Evolutionary conservation across 805 yeast genomes (phyloP).

Genomic region (Crinitomyces ghanaensis): DNA sequence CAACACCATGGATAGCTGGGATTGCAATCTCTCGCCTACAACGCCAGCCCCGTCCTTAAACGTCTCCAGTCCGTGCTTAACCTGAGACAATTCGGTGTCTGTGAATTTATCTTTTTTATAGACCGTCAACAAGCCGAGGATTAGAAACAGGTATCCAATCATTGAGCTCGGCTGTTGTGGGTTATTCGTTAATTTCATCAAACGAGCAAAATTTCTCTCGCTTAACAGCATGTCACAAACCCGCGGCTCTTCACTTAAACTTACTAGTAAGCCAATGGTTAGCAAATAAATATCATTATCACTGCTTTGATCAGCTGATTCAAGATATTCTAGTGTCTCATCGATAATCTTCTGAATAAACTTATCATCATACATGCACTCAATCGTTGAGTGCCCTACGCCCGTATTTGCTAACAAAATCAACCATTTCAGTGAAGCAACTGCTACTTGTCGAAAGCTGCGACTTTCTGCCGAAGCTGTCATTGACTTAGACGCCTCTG

Average conservation of each 20-base stretch:
- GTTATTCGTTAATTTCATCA: background rate
- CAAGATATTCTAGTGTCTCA: background rate
- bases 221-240: constrained; percentile 1
- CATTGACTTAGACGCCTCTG: background rate
- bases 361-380: background rate
- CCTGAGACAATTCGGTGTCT: background rate
- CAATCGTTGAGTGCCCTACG: background rate
- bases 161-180: background rate
- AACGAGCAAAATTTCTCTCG: background rate
- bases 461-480: background rate
- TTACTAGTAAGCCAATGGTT: constrained; percentile 5
- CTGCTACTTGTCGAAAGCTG: background rate
- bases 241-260: constrained; percentile 3
- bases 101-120: background rate
- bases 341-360: background rate
- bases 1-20: constrained; percentile 3
- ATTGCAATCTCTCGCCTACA: background rate
- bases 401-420: constrained; percentile 1
- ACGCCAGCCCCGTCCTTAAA: constrained; percentile 1
- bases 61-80: constrained; percentile 2
- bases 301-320: background rate
- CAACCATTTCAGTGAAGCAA: background rate
- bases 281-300: constrained; percentile 3
- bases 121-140: constrained; percentile 7
- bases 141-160: constrained; percentile 6